Evolutionary conservation across 2,329 filamentous ascomycete species (phyloP).

Genomic region (Hymenoscyphus infarciens): DNA sequence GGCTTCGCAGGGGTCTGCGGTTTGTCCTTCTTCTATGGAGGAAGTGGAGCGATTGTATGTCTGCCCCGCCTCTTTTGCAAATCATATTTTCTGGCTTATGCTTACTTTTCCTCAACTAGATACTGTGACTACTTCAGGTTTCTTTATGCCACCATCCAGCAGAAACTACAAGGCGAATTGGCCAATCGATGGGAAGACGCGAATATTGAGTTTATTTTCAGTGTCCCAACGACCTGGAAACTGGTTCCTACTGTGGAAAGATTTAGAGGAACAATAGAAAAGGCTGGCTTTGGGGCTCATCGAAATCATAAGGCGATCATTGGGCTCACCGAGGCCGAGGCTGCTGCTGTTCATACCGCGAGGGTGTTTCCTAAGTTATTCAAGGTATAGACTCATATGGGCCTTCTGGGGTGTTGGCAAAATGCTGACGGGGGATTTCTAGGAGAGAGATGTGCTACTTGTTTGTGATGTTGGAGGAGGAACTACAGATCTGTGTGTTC

Average conservation of each 20-base stretch:
- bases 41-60: slow-evolving; percentile 17
- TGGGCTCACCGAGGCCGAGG: slow-evolving; percentile 51
- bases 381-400: slow-evolving; percentile 4
- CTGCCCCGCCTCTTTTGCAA: background rate
- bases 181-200: slow-evolving; percentile 25
- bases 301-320: slow-evolving; percentile 40
- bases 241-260: slow-evolving; percentile 36
- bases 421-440: background rate
- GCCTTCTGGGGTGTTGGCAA: background rate
- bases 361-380: slow-evolving; percentile 32
- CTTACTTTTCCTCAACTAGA: background rate
- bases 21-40: slow-evolving; percentile 27
- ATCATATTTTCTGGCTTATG: background rate
- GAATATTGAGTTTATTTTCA: slow-evolving; percentile 41
- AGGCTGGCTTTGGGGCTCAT: slow-evolving; percentile 32
- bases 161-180: slow-evolving; percentile 28
- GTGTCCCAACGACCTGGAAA: slow-evolving; percentile 42
- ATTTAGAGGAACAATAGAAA: slow-evolving; percentile 33
- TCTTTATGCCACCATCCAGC: slow-evolving; percentile 35
- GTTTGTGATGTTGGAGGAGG: slow-evolving; percentile 51
- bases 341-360: slow-evolving; percentile 48
- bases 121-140: slow-evolving; percentile 35
- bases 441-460: slow-evolving; percentile 40
- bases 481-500: slow-evolving; percentile 40
- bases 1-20: slow-evolving; percentile 26